These are phyloP conservation scores for Fusarium keratoplasticum DNA, from an alignment of 2,329 filamentous ascomycete species.

Conservation along the genomic window DNA sequence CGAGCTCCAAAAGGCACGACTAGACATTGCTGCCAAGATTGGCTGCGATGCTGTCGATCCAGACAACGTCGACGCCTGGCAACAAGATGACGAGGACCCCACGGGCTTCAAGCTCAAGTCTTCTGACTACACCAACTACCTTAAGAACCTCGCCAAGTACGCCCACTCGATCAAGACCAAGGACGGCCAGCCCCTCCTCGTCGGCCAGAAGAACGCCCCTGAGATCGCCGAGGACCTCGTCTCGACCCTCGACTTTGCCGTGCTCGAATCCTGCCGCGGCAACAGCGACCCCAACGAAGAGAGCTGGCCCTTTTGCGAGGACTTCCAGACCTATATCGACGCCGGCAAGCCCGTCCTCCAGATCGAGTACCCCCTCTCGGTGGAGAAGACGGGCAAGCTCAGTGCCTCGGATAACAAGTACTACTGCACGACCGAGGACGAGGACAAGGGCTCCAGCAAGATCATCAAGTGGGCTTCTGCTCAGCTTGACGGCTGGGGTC, in stretches of 20 bases:
- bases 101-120: slow-evolving; percentile 46
- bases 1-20: slow-evolving; percentile 46
- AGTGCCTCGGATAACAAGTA: slow-evolving; percentile 40
- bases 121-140: slow-evolving; percentile 46
- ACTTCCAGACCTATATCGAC: slow-evolving; percentile 46
- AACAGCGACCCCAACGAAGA: slow-evolving; percentile 31
- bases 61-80: slow-evolving; percentile 51
- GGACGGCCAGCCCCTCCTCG: slow-evolving; percentile 40
- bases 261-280: slow-evolving; percentile 52
- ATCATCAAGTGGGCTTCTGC: slow-evolving; percentile 49
- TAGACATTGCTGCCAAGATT: slow-evolving; percentile 42
- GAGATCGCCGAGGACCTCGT: slow-evolving; percentile 43
- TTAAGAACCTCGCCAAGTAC: slow-evolving; percentile 44
- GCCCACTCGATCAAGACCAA: slow-evolving; percentile 45
- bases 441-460: slow-evolving; percentile 48
- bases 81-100: slow-evolving; percentile 40
- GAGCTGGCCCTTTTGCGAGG: slow-evolving; percentile 43
- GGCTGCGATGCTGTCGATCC: slow-evolving; percentile 52
- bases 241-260: slow-evolving; percentile 47
- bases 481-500: slow-evolving; percentile 49
- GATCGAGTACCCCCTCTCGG: slow-evolving; percentile 50
- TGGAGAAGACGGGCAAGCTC: slow-evolving; percentile 37
- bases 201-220: slow-evolving; percentile 51
- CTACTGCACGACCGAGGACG: slow-evolving; percentile 41
- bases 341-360: slow-evolving; percentile 49